Percentiles rank a stretch among this genome's conserved stretches.
Evolutionary conservation across 495 filamentous ascomycete species (phyloP).

Genomic region (Hamigera avellanea): DNA sequence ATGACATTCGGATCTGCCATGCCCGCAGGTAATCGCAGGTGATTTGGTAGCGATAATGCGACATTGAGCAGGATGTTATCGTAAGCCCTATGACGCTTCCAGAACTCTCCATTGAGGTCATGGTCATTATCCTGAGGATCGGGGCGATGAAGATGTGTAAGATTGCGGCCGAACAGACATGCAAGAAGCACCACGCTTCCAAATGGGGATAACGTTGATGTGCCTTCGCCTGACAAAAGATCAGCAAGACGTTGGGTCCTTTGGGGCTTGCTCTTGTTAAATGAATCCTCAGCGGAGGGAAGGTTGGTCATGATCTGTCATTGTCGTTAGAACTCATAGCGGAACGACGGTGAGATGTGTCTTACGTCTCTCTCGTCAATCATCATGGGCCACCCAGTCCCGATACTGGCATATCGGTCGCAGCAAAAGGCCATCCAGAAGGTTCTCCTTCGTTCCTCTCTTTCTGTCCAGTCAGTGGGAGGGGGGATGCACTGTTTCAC

Average conservation of each 20-base stretch:
- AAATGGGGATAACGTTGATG: slow-evolving; percentile 61
- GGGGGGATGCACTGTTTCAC: slow-evolving; percentile 85
- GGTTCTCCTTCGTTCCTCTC: slow-evolving; percentile 79
- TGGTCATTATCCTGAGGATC: slow-evolving; percentile 70
- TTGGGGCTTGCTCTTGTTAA: slow-evolving; percentile 63
- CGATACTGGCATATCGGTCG: slow-evolving; percentile 91
- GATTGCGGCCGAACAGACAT: slow-evolving; percentile 85
- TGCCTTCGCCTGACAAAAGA: slow-evolving; percentile 59
- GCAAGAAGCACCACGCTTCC: slow-evolving; percentile 76
- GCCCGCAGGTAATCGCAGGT: slow-evolving; percentile 69
- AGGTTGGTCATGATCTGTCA: slow-evolving; percentile 68
- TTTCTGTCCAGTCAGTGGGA: slow-evolving; percentile 84
- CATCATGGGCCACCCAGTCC: slow-evolving; percentile 93
- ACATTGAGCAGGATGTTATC: slow-evolving; percentile 86
- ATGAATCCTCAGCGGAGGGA: slow-evolving; percentile 79
- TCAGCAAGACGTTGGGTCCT: slow-evolving; percentile 57
- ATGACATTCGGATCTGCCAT: slow-evolving; percentile 76
- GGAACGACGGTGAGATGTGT: background rate
- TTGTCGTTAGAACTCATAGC: slow-evolving; percentile 1
- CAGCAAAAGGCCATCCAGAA: slow-evolving; percentile 91
- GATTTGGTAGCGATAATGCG: slow-evolving; percentile 68
- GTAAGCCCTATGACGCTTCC: slow-evolving; percentile 82
- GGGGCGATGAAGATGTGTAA: slow-evolving; percentile 87
- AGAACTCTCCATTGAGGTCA: slow-evolving; percentile 90
- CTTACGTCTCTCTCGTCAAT: slow-evolving; percentile 83